Conservation (phyloP, 2,329 filamentous ascomycete species). For the Canariomyces notabilis region DNA sequence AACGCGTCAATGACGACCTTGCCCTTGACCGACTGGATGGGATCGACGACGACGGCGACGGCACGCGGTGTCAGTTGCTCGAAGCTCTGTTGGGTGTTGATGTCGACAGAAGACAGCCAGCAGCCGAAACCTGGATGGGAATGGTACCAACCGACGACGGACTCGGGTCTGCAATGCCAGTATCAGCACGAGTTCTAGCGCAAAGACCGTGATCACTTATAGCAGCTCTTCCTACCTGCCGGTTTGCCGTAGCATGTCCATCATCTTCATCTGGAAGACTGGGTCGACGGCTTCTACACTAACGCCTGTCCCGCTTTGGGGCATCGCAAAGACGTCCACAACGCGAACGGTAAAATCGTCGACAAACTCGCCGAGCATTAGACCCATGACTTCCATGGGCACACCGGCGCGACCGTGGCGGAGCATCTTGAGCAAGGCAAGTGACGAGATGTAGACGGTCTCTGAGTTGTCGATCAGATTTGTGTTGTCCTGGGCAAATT, state of each 20-base stretch:
- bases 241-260: conserved; percentile 98
- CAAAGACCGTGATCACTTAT: neutral
- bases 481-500: conserved; percentile 64
- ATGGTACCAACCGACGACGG: conserved; percentile 98
- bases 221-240: conserved; percentile 59
- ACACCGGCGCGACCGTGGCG: conserved; percentile 95
- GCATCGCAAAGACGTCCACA: conserved; percentile 99
- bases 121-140: conserved; percentile 98
- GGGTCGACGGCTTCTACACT: conserved; percentile 97
- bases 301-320: conserved; percentile 95
- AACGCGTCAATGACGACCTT: conserved; percentile 99
- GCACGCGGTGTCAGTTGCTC: conserved; percentile 95
- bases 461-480: conserved; percentile 98
- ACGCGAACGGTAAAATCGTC: conserved; percentile 98
- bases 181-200: neutral
- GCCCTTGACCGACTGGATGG: conserved; percentile 98
- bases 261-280: conserved; percentile 99
- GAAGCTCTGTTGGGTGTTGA: conserved; percentile 99
- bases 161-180: conserved; percentile 65
- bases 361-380: conserved; percentile 98
- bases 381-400: conserved; percentile 99
- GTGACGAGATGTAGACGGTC: conserved; percentile 97
- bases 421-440: conserved; percentile 97
- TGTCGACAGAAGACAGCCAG: conserved; percentile 98
- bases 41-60: conserved; percentile 95